Evolutionary conservation across 106 monocot genomes (phyloP).

Genomic region (Dendrobium officinale): DNA sequence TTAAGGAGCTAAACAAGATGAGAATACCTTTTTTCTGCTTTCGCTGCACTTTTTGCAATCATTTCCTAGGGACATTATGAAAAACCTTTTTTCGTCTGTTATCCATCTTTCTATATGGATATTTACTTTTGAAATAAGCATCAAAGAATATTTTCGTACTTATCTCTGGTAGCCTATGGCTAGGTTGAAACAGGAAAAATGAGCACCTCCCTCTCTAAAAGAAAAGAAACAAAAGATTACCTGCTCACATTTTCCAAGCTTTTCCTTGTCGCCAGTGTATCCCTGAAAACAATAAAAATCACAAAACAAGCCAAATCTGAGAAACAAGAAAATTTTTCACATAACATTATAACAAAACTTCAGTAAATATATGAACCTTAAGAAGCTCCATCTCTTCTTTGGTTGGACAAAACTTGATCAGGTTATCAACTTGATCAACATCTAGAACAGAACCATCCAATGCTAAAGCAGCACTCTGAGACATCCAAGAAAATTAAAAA

Average conservation of each 20-base stretch:
- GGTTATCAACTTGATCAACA: constrained; percentile 30
- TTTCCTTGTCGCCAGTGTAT: constrained; percentile 14
- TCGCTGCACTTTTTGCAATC: background rate
- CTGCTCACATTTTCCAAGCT: constrained; percentile 17
- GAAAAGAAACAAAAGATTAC: background rate
- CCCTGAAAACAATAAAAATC: constrained; percentile 4
- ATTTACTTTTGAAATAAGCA: background rate
- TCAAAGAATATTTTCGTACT: background rate
- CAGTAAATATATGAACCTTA: constrained; percentile 15
- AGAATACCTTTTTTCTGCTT: background rate
- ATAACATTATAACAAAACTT: background rate
- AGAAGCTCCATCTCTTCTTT: constrained; percentile 34
- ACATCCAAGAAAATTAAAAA: background rate
- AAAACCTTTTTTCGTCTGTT: background rate
- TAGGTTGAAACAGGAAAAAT: background rate
- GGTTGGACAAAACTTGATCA: constrained; percentile 30
- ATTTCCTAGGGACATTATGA: background rate
- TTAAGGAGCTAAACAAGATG: background rate
- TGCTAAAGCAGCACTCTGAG: constrained; percentile 22
- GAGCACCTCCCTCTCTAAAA: background rate
- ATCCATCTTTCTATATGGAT: background rate
- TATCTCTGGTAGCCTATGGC: background rate
- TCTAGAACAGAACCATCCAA: constrained; percentile 23
- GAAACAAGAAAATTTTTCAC: background rate
- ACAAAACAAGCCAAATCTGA: background rate